Base-by-base conservation (phyloP, 805 yeast genomes). In the Yamadazyma akitaensis region DNA sequence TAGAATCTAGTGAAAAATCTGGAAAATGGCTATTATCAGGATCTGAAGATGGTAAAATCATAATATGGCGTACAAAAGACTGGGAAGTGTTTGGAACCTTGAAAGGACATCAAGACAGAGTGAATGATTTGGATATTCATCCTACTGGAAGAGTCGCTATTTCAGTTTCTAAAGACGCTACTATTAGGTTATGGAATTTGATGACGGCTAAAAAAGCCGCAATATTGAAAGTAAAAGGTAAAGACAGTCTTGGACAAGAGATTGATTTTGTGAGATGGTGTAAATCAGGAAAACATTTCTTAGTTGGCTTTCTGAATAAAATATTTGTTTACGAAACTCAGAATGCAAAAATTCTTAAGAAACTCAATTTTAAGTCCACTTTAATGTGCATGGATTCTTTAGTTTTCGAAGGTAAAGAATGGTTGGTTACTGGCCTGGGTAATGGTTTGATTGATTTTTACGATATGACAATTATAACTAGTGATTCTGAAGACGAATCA, bases 161-260 rank as follows among this genome's bases (percentile, higher is more conserved):
- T 24, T 85, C 95, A 50, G 96, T 90, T 4, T 88, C 95, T 48
- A 82, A 79, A 25, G 99, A 94, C 64, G 79, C 80, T 51, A 85
- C 96, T 6, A 76, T 94, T 32, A 75, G 92, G 59, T 74, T 94
- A 48, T 94, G 99, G 99, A 94, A 94, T 62, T 72, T 94, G 54
- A 92, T 94, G 98, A 92, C 97, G 1, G 94, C 89, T 12, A 87
- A 88, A 62, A 91, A 90, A 65, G 98, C 98, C 16, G 91, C 96
- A 1, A 74, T 79, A 10, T 70, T 91, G 65, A 90, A 86, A 59
- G 68, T 87, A 49, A 84, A 77, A 60, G 85, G 84, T 34, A 80
- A 75, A 50, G 87, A 84, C 59, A 82, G 84, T 53, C 65, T 76
- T 49, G 84, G 84, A 6, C 87, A 85, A 64, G 67, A 73, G 47